Evolutionary conservation across 768 basidiomycete species (phyloP).

Genomic region (Tulasnella sp.): DNA sequence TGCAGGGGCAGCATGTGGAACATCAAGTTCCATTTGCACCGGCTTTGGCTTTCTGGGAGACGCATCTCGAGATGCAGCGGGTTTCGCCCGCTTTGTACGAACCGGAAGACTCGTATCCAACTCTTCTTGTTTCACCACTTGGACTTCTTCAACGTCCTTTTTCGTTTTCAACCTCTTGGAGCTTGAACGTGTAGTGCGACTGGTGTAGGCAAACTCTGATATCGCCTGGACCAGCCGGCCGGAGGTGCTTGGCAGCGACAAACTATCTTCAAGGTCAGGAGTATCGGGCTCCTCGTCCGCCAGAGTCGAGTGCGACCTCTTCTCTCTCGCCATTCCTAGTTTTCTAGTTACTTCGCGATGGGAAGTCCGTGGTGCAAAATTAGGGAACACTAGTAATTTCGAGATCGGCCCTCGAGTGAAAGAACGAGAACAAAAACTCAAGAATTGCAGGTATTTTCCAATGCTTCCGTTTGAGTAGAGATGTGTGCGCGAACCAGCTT

Average conservation of each 20-base stretch:
- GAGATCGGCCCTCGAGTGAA: too few relatives aligned
- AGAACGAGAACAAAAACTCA: too few relatives aligned
- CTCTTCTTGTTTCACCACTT: background rate
- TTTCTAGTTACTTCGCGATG: too few relatives aligned
- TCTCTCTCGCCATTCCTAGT: too few relatives aligned
- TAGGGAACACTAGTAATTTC: too few relatives aligned
- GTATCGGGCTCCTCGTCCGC: background rate
- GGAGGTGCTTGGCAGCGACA: background rate
- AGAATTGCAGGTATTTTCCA: too few relatives aligned
- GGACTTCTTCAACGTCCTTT: background rate
- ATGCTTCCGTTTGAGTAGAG: too few relatives aligned
- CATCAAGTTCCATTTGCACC: constrained; percentile 40
- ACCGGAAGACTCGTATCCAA: too few relatives aligned
- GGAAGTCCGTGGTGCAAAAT: too few relatives aligned
- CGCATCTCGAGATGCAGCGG: background rate
- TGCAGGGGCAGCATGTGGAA: constrained; percentile 54
- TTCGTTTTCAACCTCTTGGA: constrained; percentile 3
- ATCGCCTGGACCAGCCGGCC: background rate
- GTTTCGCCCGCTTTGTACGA: background rate
- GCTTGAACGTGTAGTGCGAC: background rate
- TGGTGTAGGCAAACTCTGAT: constrained; percentile 1
- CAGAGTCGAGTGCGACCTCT: background rate
- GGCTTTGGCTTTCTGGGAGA: constrained; percentile 36
- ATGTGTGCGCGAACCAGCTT: too few relatives aligned
- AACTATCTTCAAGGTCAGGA: background rate